Evolutionary conservation across 768 basidiomycete genomes (phyloP), one percentile per base, ranked within the genome.

Genomic region (Lactarius deliciosus): DNA sequence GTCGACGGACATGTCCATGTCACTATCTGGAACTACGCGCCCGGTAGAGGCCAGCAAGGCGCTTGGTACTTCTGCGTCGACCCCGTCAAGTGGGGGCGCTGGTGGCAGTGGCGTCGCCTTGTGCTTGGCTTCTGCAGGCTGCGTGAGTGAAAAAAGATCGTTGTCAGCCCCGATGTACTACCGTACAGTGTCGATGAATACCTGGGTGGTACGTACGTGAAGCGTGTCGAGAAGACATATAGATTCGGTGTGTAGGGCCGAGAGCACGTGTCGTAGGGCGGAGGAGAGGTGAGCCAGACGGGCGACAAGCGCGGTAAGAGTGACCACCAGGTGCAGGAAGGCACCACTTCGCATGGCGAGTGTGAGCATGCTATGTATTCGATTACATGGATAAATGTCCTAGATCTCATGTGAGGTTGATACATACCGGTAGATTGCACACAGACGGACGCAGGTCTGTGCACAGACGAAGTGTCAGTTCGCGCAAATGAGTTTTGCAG

Each of bases 301-400:
- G 3, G 88, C 88, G 54, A 82, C 76, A 45, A 90, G 81, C 15
- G 86, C 89, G 28, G 80, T 78, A 50, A 92, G 79, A 5, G 84
- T 77, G 56, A 94, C 72, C n/a, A 87, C 75, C 18, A 90, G 73
- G 68, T 89, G 88, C 15, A 89, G 78, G 72, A 94, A 94, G 20
- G 90, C 86, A 20, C 87, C 90, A 0, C 85, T 82, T 73, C 88
- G 89, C 80, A 93, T 83, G 40, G 84, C 82, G 30, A 86, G 78
- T 34, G 79, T 76, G 65, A 91, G 85, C 34, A 82, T 82, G 55
- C 91, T 93, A 28, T 45, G 45, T 10, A 50, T 57, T 13, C 68
- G 9, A 58, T 54, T 40, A 47, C n/a, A 47, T 22, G 30, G 59
- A 54, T 62, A 20, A 45, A 58, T 22, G 62, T 45, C 6, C 15